These are phyloP conservation scores for Volvox carteri DNA, from an alignment of 163 green algal species.

Conservation along the genomic window DNA sequence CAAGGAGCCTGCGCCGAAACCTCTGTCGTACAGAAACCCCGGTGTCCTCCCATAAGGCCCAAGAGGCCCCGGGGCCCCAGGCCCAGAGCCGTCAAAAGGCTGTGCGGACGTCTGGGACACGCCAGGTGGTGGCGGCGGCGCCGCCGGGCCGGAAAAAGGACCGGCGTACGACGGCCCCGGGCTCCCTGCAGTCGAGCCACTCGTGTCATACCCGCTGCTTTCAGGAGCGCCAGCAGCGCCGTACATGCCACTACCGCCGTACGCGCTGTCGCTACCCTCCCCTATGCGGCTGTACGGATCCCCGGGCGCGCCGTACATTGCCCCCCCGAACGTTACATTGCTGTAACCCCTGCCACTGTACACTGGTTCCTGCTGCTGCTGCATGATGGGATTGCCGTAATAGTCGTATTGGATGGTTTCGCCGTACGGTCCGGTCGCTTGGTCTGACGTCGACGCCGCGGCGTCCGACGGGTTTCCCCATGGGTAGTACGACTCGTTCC, in stretches of 20 bases:
- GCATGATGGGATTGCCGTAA: conserved; percentile 55
- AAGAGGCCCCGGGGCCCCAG: neutral
- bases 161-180: neutral
- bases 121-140: neutral
- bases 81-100: neutral
- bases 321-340: neutral
- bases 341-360: neutral
- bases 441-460: neutral
- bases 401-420: conserved; percentile 59
- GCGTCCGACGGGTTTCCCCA: neutral
- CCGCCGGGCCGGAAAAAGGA: neutral
- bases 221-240: neutral
- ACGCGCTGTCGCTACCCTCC: neutral
- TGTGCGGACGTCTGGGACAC: neutral
- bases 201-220: neutral
- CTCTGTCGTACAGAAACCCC: neutral
- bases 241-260: neutral
- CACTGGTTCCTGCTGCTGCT: neutral
- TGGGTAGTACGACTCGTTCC: conserved; percentile 41
- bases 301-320: neutral
- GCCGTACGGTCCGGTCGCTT: neutral
- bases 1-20: neutral
- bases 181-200: neutral
- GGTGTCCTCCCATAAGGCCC: neutral
- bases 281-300: neutral